These are phyloP conservation scores for Kodamaea nitidulidarum DNA, from an alignment of 805 yeast species.

Conservation along the genomic window DNA sequence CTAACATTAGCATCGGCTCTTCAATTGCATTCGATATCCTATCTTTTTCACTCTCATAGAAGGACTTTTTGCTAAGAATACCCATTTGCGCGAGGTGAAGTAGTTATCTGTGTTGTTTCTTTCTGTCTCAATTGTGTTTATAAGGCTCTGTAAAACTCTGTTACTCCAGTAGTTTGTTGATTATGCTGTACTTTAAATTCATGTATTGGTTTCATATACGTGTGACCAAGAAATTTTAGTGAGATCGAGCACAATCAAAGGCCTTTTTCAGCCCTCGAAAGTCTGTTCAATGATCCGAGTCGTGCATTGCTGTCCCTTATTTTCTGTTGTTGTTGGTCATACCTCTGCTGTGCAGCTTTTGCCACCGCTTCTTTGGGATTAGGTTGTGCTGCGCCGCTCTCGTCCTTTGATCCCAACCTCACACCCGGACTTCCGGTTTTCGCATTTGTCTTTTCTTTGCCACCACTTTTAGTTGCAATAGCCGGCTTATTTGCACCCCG, in stretches of 20 bases:
- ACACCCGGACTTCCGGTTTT: slow-evolving; percentile 13
- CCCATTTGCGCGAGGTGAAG: too few relatives aligned
- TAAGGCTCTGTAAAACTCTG: too few relatives aligned
- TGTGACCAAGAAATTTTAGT: too few relatives aligned
- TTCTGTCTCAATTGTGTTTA: too few relatives aligned
- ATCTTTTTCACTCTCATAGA: slow-evolving; percentile 24
- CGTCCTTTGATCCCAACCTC: slow-evolving; percentile 4
- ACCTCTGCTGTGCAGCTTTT: slow-evolving; percentile 37
- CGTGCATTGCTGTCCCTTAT: slow-evolving; percentile 25
- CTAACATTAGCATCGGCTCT: slow-evolving; percentile 26
- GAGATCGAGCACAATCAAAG: too few relatives aligned
- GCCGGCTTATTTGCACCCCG: background rate
- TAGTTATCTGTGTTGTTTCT: too few relatives aligned
- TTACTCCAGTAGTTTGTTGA: too few relatives aligned
- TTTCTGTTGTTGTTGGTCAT: slow-evolving; percentile 25
- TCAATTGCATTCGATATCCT: slow-evolving; percentile 20
- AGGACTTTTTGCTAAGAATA: slow-evolving; percentile 17
- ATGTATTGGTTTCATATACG: too few relatives aligned
- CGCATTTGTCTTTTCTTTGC: slow-evolving; percentile 1
- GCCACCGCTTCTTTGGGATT: slow-evolving; percentile 33
- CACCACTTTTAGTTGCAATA: too few relatives aligned
- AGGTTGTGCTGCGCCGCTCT: slow-evolving; percentile 1
- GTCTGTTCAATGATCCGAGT: slow-evolving; percentile 27
- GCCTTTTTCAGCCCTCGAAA: slow-evolving; percentile 33
- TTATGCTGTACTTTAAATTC: too few relatives aligned